Base-by-base conservation (phyloP, 176 grass and related monocot species). In the Cocos nucifera region DNA sequence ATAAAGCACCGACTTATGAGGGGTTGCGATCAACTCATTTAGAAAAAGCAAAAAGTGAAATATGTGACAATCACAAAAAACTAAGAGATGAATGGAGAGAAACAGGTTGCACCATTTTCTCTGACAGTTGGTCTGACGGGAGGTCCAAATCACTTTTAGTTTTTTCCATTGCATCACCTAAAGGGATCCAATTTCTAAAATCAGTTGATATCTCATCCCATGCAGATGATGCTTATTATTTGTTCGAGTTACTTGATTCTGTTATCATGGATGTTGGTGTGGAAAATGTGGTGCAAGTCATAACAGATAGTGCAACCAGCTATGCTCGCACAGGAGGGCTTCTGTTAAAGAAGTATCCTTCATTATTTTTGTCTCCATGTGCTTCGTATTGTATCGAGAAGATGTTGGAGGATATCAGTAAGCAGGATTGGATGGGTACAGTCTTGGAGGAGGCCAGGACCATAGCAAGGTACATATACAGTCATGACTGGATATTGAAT, bases 321-420 rank as follows among this genome's bases (percentile, higher is more conserved):
- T 51, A 71, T 51, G 56, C 39, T 59, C 60, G 20, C 59, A 44
- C 39, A 15, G 54, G 15, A 51, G 21, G 20, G 3, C 56, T 71
- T 12, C 56, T 71, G 15, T 59, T 60, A 56, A 71, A 70, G 56
- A 70, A 71, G 22, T 71, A 71, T 59, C 68, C 68, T 24, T 59
- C 56, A 4, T 24, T 71, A 71, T 71, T 71, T 60, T 71, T 56
- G 68, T 59, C 56, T 71, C 55, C 56, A 29, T 71, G 68, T 71
- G 55, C 68, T 35, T 71, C 55, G 6, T 71, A 58, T 50, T 51
- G 35, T 22, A 59, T 71, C 14, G 68, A 71, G 68, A 71, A 71
- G 39, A 71, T 71, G 56, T 59, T 71, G 39, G 68, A 71, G 44
- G 68, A 71, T 71, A 71, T 71, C 22, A 60, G 68, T 29, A 71